Conservation (phyloP, 768 basidiomycete species). For the Lentinula lateritia region DNA sequence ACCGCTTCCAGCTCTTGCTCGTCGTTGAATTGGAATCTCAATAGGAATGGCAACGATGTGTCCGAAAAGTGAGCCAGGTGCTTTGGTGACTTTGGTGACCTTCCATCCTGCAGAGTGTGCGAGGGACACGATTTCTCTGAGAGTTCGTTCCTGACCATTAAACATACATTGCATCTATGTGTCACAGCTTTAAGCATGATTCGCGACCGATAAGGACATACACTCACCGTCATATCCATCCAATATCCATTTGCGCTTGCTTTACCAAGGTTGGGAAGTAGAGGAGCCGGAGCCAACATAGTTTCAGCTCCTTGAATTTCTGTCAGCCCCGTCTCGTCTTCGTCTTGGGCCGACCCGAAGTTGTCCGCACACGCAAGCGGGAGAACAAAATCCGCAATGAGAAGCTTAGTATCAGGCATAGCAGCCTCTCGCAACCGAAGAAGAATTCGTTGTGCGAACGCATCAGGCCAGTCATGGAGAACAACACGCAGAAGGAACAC, state of each 20-base stretch:
- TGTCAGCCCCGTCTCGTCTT: slow-evolving; percentile 21
- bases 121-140: slow-evolving; percentile 55
- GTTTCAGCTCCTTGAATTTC: slow-evolving; percentile 48
- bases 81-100: slow-evolving; percentile 46
- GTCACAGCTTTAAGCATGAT: neutral
- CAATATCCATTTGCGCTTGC: slow-evolving; percentile 54
- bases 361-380: slow-evolving; percentile 66
- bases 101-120: slow-evolving; percentile 58
- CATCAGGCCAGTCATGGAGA: slow-evolving; percentile 77
- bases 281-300: slow-evolving; percentile 49
- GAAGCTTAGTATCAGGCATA: slow-evolving; percentile 47
- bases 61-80: slow-evolving; percentile 63
- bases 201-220: neutral
- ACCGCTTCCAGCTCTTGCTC: slow-evolving; percentile 15
- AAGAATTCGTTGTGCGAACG: slow-evolving; percentile 41
- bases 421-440: slow-evolving; percentile 40
- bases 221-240: slow-evolving; percentile 45
- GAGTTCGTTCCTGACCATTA: slow-evolving; percentile 65
- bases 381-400: slow-evolving; percentile 69
- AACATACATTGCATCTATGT: slow-evolving; percentile 63
- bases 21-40: slow-evolving; percentile 34
- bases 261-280: slow-evolving; percentile 72
- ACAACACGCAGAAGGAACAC: slow-evolving; percentile 69
- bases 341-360: slow-evolving; percentile 16
- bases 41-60: slow-evolving; percentile 66